Conservation (phyloP, 164 flowering plant genomes). For the Platanus orientalis region DNA sequence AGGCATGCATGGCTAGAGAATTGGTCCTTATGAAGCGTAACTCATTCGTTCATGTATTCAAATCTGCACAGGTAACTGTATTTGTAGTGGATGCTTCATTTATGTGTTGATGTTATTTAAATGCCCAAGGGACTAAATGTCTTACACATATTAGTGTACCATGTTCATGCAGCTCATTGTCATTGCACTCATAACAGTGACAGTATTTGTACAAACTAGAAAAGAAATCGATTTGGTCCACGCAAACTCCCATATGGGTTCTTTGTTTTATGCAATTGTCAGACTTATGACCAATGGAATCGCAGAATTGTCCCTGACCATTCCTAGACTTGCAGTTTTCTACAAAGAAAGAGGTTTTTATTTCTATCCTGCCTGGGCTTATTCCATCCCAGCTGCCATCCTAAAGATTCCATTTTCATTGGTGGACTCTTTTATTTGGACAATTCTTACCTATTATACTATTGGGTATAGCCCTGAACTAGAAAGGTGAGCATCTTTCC, state of each 20-base stretch:
- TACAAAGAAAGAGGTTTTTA: conserved; percentile 43
- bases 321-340: conserved; percentile 45
- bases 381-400: conserved; percentile 43
- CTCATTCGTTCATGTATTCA: conserved; percentile 45
- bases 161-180: conserved; percentile 33
- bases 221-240: conserved; percentile 27
- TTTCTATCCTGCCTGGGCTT: conserved; percentile 64
- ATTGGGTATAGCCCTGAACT: conserved; percentile 52
- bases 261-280: conserved; percentile 38
- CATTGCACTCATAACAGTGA: conserved; percentile 42
- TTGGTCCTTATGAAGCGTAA: conserved; percentile 52
- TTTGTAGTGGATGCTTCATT: too few relatives aligned
- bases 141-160: neutral
- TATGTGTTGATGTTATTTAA: too few relatives aligned
- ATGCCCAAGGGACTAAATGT: too few relatives aligned
- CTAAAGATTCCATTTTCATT: conserved; percentile 47
- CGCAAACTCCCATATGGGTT: conserved; percentile 38
- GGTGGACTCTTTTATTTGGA: conserved; percentile 44
- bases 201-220: conserved; percentile 43
- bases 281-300: conserved; percentile 45
- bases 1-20: conserved; percentile 48
- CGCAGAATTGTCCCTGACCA: conserved; percentile 44
- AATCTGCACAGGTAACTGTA: conserved; percentile 33
- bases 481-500: conserved; percentile 26
- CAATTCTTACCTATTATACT: conserved; percentile 44